Percentiles rank a stretch among this genome's conserved stretches.
Conservation (phyloP, 371 early-diverging fungal genomes). For the Apophysomyces elegans region DNA sequence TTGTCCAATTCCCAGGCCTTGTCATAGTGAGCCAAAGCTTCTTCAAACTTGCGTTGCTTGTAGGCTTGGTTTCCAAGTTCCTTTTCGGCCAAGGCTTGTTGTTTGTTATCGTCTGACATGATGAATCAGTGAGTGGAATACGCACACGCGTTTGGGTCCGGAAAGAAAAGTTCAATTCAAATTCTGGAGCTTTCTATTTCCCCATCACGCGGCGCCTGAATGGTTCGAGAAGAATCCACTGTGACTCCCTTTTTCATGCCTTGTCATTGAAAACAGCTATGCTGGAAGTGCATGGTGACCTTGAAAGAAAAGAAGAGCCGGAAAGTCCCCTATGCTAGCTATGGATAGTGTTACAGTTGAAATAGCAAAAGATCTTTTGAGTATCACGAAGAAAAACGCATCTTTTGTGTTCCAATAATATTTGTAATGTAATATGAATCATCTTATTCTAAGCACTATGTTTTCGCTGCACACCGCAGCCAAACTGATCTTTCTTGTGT, state of each 20-base stretch:
- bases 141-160: not conserved
- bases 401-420: too few species aligned
- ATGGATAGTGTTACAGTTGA: too few species aligned
- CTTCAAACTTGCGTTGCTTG: slow-evolving; percentile 92
- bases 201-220: not conserved
- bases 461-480: too few species aligned
- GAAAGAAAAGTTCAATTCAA: not conserved
- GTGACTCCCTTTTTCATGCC: not conserved
- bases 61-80: slow-evolving; percentile 91
- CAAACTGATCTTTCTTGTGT: too few species aligned
- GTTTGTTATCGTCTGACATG: slow-evolving; percentile 66
- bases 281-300: too few species aligned
- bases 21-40: slow-evolving; percentile 88
- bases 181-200: not conserved
- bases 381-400: too few species aligned
- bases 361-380: too few species aligned
- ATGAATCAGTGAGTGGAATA: slow-evolving; percentile 9
- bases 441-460: too few species aligned
- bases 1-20: slow-evolving; percentile 91
- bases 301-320: too few species aligned
- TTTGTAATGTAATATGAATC: too few species aligned
- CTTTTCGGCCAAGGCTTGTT: slow-evolving; percentile 83
- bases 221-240: slow-evolving; percentile 4
- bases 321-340: too few species aligned
- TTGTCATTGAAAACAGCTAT: too few species aligned